Conservation (phyloP, 2,329 filamentous ascomycete species). For the Arthrobotrys sphaeroides region DNA sequence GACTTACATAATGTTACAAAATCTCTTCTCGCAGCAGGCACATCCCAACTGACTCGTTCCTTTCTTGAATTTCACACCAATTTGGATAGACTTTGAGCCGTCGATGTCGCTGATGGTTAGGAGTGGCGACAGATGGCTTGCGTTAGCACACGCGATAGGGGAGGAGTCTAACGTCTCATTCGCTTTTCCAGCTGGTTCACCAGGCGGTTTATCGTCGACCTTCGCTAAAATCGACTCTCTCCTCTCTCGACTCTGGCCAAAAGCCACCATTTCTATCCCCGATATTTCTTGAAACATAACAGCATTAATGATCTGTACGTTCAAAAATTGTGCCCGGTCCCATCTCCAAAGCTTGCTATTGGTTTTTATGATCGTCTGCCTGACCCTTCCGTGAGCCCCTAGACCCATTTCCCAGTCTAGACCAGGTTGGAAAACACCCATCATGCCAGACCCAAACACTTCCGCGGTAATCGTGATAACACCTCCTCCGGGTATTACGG, state of each 20-base stretch:
- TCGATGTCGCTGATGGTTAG: too few species aligned
- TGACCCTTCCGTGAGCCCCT: neutral
- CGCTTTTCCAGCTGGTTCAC: too few species aligned
- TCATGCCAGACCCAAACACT: too few species aligned
- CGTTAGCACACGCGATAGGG: neutral
- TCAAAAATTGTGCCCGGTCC: neutral
- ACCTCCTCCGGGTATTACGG: too few species aligned
- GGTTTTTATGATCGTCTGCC: neutral
- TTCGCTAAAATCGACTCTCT: too few species aligned
- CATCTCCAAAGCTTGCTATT: neutral
- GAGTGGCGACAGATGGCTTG: neutral
- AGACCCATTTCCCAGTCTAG: slow-evolving; percentile 12
- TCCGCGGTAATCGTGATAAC: neutral
- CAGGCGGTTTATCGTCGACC: too few species aligned
- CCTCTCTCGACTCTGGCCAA: too few species aligned
- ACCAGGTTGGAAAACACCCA: too few species aligned
- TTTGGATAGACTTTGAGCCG: neutral
- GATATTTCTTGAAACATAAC: slow-evolving; percentile 4
- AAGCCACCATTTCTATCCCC: neutral
- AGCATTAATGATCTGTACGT: slow-evolving; percentile 13
- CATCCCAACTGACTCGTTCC: neutral
- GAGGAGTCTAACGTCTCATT: too few species aligned
- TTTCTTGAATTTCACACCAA: neutral
- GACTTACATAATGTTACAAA: slow-evolving; percentile 16
- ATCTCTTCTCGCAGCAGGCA: slow-evolving; percentile 8